Evolutionary conservation across 768 basidiomycete species (phyloP).

Genomic region (Fomitopsis serialis): DNA sequence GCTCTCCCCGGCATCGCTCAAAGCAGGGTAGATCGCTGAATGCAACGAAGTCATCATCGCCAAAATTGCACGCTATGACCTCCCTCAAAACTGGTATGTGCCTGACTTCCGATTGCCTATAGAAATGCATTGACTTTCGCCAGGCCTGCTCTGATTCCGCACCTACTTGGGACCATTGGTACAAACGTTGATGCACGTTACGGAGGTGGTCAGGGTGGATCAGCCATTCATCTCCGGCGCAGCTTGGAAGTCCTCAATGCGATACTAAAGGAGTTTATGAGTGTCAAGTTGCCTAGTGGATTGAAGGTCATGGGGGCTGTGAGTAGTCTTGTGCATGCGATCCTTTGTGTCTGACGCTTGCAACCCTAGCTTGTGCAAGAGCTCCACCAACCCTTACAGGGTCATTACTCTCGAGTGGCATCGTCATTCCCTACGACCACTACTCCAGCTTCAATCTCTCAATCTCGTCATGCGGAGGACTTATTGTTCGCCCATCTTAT

Average conservation of each 20-base stretch:
- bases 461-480: conserved; percentile 36
- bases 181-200: conserved; percentile 46
- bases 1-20: conserved; percentile 4
- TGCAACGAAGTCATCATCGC: conserved; percentile 71
- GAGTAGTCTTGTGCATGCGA: conserved; percentile 11
- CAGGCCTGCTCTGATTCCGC: conserved; percentile 57
- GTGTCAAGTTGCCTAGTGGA: conserved; percentile 65
- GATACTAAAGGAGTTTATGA: conserved; percentile 65
- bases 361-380: conserved; percentile 49
- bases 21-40: conserved; percentile 58
- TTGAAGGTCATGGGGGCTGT: conserved; percentile 63
- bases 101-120: neutral
- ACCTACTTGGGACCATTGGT: conserved; percentile 53
- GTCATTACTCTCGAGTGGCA: conserved; percentile 56
- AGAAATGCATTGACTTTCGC: neutral
- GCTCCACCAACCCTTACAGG: conserved; percentile 49
- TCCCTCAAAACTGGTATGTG: conserved; percentile 62
- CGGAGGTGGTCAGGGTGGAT: conserved; percentile 23
- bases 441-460: conserved; percentile 27
- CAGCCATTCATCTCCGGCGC: conserved; percentile 50
- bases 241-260: conserved; percentile 59
- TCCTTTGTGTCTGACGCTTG: too few species aligned
- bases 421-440: conserved; percentile 30
- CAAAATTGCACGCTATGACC: conserved; percentile 77
- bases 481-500: conserved; percentile 59